Conservation (phyloP, 2,329 filamentous ascomycete genomes). For the Diplodia intermedia region DNA sequence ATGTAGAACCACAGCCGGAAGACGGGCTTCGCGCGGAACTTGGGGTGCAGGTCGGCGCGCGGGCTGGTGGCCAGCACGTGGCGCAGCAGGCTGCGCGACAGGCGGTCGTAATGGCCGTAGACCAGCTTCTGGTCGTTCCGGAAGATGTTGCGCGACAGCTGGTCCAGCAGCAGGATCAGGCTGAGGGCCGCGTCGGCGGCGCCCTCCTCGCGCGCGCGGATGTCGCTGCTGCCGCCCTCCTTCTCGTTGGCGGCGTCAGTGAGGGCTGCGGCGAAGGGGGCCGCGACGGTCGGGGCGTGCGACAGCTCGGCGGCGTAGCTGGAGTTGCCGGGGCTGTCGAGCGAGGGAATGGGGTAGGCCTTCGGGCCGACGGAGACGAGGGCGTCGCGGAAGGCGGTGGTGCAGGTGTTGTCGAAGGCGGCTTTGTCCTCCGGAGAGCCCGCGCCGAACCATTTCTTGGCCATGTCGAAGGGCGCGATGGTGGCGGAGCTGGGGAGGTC, state of each 20-base stretch:
- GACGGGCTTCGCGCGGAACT: constrained; percentile 42
- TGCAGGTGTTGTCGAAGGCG: constrained; percentile 49
- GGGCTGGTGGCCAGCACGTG: constrained; percentile 44
- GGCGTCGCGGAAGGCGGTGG: constrained; percentile 44
- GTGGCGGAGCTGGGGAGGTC: constrained; percentile 40
- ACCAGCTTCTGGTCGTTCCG: constrained; percentile 58
- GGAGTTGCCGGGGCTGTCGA: constrained; percentile 33
- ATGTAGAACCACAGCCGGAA: constrained; percentile 65
- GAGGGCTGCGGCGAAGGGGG: constrained; percentile 49
- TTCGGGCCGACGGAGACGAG: constrained; percentile 49
- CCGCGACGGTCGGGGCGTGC: constrained; percentile 38
- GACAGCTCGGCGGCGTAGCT: constrained; percentile 39
- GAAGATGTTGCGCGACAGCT: constrained; percentile 68
- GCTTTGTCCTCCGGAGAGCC: constrained; percentile 44
- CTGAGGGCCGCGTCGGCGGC: constrained; percentile 53
- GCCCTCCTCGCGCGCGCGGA: constrained; percentile 33
- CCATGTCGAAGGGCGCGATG: constrained; percentile 37
- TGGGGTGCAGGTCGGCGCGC: constrained; percentile 43
- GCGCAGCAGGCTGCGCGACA: constrained; percentile 56
- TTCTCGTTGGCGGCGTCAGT: constrained; percentile 35
- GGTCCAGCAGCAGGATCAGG: constrained; percentile 66
- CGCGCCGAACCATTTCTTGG: constrained; percentile 49
- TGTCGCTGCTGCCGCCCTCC: constrained; percentile 33
- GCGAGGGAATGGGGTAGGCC: constrained; percentile 40
- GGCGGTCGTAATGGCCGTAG: constrained; percentile 64